Conservation (phyloP, 345 rosid species). For the Bruguiera sexangula region DNA sequence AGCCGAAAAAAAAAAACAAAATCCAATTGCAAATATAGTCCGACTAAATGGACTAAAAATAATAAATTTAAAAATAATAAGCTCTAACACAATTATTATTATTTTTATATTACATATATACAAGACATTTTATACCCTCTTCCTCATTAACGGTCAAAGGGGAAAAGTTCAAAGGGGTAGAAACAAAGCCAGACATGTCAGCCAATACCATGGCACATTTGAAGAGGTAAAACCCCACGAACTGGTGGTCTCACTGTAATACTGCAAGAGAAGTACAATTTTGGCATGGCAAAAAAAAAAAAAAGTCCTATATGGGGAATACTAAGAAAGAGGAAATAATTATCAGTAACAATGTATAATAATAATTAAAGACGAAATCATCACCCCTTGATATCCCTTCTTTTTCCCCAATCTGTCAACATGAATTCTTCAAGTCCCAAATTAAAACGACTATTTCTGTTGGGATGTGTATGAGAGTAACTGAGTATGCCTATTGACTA, state of each 20-base stretch:
- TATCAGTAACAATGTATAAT: no score
- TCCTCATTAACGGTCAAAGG: constrained; percentile 12
- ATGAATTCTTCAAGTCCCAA: no score
- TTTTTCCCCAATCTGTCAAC: no score
- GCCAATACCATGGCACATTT: constrained; percentile 29
- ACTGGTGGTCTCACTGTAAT: constrained; percentile 22
- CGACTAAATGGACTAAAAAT: no score
- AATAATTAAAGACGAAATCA: no score
- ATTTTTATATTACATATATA: no score
- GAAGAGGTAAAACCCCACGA: constrained; percentile 36
- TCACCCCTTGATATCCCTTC: no score
- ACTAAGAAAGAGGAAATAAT: neutral
- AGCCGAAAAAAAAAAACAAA: neutral
- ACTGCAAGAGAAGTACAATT: constrained; percentile 27
- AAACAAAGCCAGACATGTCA: constrained; percentile 25
- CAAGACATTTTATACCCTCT: neutral
- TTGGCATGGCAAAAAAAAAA: constrained; percentile 1
- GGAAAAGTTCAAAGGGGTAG: constrained; percentile 21
- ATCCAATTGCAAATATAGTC: neutral
- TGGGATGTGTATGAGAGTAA: no score
- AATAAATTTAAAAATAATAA: no score
- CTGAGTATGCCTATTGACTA: no score
- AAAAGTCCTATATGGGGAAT: neutral
- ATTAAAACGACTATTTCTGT: no score
- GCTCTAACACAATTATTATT: no score